Base-by-base conservation (phyloP, 306 rosid species). In the Quercus ilex region DNA sequence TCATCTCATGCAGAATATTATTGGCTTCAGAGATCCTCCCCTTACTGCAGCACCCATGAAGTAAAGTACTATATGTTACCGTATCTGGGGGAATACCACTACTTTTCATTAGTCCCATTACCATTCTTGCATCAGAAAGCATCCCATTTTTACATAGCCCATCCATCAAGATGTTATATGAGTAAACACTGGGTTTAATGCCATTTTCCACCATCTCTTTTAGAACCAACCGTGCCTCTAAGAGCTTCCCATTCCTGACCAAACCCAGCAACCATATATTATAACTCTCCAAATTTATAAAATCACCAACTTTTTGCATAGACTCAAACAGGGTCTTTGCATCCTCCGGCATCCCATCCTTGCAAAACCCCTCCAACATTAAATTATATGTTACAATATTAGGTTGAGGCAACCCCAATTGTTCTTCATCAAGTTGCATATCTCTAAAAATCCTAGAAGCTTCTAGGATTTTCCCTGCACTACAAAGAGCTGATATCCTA, bases 371-470 rank as follows among this genome's bases (percentile, higher is more conserved):
- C 12, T 59, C 14, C 30, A 10, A 20, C 23, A 59, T 26, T 59
- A 11, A 67, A 84, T 93, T 95, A 81, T 75, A 89, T 17, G 98
- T 95, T 2, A 91, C 51, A 2, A 73, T 75, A 78, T 92, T 92
- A 3, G 99, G 99, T 80, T 38, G 90, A 1, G 99, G 98, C 77
- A 95, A 88, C 59, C 97, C 97, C 81, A 92, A 77, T 19, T 49
- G 17, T 49, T 83, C 93, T 71, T 86, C 86, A 77, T 91, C 98
- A 57, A 87, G 79, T 74, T 86, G 92, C 99, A 95, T 91, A 84
- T 95, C 99, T 62, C 96, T 86, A 77, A 92, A 93, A 76, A 95
- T 95, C 76, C 96, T 92, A 2, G 96, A 95, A 3, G 98, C 98
- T 84, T 95, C 97, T 10, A 90, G 77, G 77, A 95, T 83, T 74